Base-by-base conservation (phyloP, 139 green algal species). In the Chlamydomonas applanata region DNA sequence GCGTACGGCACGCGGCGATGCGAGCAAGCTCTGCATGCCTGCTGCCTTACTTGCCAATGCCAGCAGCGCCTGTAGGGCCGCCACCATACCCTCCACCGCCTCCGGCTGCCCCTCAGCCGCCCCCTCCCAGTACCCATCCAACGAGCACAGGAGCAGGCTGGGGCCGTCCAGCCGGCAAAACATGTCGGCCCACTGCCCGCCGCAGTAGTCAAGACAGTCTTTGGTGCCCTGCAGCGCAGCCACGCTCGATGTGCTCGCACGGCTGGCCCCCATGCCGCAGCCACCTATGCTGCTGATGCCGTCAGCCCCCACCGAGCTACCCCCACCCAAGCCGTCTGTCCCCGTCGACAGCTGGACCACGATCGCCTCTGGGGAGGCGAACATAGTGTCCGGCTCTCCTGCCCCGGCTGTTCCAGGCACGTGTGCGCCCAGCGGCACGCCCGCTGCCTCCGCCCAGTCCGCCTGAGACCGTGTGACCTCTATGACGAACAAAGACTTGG, bases 151-250 rank as follows among this genome's bases (percentile, higher is more conserved):
- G 24, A 66, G 22, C 4, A 36, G n/a, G 3, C n/a, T 25, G 4
- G 59, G 59, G n/a, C 59, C 59, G 11, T 66, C 59, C 11, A 66
- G 59, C 59, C 40, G 7, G 40, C 40, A 49, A 49, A 66, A 66
- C 59, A 66, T 66, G 59, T 29, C 30, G 24, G 30, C 59, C 59
- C 59, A 66, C 11, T 66, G 29, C 11, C 59, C 59, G 59, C n/a
- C 29, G 25, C 59, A 66, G 59, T 66, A 66, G n/a, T 66, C 59
- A 24, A 66, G 25, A 25, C 59, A 66, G 59, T 66, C 59, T 35
- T 66, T 66, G 24, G 30, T 30, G 3, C 59, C 59, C 59, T 66
- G 59, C 59, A 40, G 59, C 59, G 17, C 24, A 16, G 59, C 25
- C 30, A 29, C 59, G 35, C 59, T 66, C n/a, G n/a, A 24, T 22